These are phyloP conservation scores for Perkinsus olseni DNA, from an alignment of 169 alveolate species.

Conservation along the genomic window DNA sequence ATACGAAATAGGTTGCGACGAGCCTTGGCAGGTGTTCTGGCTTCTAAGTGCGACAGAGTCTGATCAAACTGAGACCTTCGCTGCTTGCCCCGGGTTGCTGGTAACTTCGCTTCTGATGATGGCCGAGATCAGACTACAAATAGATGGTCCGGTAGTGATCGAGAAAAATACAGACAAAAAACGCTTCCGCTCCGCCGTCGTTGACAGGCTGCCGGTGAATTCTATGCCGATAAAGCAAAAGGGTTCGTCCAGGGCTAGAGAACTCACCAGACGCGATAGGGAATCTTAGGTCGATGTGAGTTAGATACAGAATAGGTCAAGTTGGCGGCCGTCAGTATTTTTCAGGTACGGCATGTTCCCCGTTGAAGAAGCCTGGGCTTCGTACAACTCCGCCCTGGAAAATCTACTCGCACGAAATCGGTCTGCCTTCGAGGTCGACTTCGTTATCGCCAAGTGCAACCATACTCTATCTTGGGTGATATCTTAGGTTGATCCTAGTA, in stretches of 20 bases:
- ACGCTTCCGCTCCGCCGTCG: not conserved
- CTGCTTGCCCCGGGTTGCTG: not conserved
- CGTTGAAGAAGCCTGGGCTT: not conserved
- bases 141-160: not conserved
- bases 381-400: not conserved
- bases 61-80: not conserved
- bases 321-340: not conserved
- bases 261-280: not conserved
- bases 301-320: not conserved
- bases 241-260: not conserved
- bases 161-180: not conserved
- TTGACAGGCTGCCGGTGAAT: not conserved
- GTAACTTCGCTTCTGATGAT: not conserved
- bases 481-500: not conserved
- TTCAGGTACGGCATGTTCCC: not conserved
- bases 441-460: not conserved
- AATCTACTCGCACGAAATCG: not conserved
- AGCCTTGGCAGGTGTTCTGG: not conserved
- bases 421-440: not conserved
- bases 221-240: not conserved
- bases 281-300: not conserved
- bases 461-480: not conserved
- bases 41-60: not conserved
- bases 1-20: not conserved
- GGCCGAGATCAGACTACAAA: not conserved